phyloP scores from a whole-genome alignment of 2,329 filamentous ascomycete species.

The Fusarium ramigenum region DNA sequence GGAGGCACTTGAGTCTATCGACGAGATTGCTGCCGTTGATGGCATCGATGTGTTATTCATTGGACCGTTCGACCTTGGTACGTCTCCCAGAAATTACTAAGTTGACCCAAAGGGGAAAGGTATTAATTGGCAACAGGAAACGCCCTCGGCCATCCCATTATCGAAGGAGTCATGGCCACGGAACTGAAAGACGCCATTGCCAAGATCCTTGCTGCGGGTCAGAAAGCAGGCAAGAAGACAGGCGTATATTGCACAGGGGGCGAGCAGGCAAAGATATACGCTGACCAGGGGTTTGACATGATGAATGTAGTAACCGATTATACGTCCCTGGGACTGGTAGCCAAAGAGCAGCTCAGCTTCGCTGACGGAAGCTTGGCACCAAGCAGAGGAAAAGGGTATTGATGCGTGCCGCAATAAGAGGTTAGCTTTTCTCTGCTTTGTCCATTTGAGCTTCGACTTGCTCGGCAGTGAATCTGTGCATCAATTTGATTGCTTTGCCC shows the following conservation, averaged over 20 bases:
- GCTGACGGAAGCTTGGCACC: slow-evolving; percentile 55
- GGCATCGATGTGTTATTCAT: slow-evolving; percentile 72
- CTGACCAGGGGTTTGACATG: slow-evolving; percentile 69
- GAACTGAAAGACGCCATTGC: slow-evolving; percentile 68
- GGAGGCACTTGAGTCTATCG: slow-evolving; percentile 68
- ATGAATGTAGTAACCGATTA: slow-evolving; percentile 67
- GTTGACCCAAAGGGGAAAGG: background rate
- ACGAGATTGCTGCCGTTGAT: slow-evolving; percentile 68
- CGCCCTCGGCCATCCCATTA: slow-evolving; percentile 69
- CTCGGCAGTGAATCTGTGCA: slow-evolving; percentile 77
- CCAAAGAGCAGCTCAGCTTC: slow-evolving; percentile 57
- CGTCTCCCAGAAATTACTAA: background rate
- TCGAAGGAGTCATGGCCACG: slow-evolving; percentile 66
- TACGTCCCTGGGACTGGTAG: slow-evolving; percentile 56
- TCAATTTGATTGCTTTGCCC: slow-evolving; percentile 73
- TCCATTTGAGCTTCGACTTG: slow-evolving; percentile 77
- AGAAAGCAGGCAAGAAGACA: slow-evolving; percentile 71
- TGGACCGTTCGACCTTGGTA: slow-evolving; percentile 72
- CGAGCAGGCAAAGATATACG: slow-evolving; percentile 64
- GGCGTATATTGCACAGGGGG: slow-evolving; percentile 67
- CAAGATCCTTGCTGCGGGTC: slow-evolving; percentile 65
- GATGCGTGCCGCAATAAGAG: background rate
- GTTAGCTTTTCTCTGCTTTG: slow-evolving; percentile 53
- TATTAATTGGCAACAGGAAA: slow-evolving; percentile 52
- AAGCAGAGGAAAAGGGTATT: slow-evolving; percentile 55